Evolutionary conservation across 495 filamentous ascomycete species (phyloP).

Genomic region (Hyaloscypha finlandica): DNA sequence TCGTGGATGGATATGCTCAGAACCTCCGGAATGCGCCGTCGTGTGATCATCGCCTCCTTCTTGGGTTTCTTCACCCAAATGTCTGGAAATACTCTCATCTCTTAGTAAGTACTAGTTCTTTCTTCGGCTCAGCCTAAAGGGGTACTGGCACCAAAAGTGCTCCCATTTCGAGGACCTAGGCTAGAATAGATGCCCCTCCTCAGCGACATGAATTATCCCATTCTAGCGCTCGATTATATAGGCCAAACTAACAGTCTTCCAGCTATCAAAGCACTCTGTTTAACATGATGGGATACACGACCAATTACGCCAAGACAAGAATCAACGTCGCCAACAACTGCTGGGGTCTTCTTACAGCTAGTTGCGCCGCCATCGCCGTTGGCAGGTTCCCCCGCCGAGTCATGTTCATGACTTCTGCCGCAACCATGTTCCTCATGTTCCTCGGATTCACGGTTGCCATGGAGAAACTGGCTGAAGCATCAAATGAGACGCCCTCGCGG

Average conservation of each 20-base stretch:
- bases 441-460: constrained; percentile 54
- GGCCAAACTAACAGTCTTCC: no score
- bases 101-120: constrained; percentile 17
- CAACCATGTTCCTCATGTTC: constrained; percentile 52
- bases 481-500: constrained; percentile 35
- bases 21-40: constrained; percentile 52
- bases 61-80: constrained; percentile 55
- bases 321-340: constrained; percentile 47
- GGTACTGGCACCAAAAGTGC: no score
- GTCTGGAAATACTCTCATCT: constrained; percentile 54
- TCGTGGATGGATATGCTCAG: constrained; percentile 48
- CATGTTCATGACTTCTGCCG: constrained; percentile 54
- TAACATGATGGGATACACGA: constrained; percentile 19
- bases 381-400: constrained; percentile 56
- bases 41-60: constrained; percentile 49
- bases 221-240: no score
- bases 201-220: no score
- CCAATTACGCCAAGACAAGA: constrained; percentile 10
- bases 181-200: no score
- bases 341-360: constrained; percentile 55
- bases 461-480: constrained; percentile 11
- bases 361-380: constrained; percentile 56
- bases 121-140: no score
- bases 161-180: no score
- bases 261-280: constrained; percentile 22